Percentiles rank a stretch among this genome's conserved stretches.
These are phyloP conservation scores for Aspergillus affinis DNA, from an alignment of 495 filamentous ascomycete species.

Conservation along the genomic window DNA sequence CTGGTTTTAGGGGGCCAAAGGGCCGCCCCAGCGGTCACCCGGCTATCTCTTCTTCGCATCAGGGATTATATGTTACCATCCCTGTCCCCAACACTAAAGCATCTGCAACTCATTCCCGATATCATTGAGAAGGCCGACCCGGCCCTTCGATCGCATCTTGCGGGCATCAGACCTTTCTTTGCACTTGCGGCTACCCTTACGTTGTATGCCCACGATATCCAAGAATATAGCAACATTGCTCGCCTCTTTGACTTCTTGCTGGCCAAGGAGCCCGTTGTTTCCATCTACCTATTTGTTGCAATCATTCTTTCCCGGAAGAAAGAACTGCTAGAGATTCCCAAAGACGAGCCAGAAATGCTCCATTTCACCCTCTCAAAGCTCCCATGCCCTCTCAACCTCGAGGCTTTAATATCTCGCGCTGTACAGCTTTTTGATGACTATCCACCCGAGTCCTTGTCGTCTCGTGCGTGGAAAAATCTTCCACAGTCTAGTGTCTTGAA, in stretches of 20 bases:
- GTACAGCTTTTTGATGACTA: constrained; percentile 58
- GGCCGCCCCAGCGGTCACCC: constrained; percentile 61
- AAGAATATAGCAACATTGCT: constrained; percentile 82
- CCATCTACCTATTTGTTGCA: constrained; percentile 87
- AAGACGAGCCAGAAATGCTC: constrained; percentile 91
- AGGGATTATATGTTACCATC: constrained; percentile 97
- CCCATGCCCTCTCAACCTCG: constrained; percentile 79
- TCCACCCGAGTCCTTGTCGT: constrained; percentile 71
- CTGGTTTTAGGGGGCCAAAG: constrained; percentile 68
- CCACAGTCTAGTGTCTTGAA: constrained; percentile 79
- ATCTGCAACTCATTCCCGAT: constrained; percentile 79
- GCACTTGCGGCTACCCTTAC: constrained; percentile 88
- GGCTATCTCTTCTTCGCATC: constrained; percentile 83
- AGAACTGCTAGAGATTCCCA: constrained; percentile 77
- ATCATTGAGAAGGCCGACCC: constrained; percentile 71
- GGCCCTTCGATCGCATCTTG: constrained; percentile 67
- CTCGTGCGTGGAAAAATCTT: constrained; percentile 65
- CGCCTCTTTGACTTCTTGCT: constrained; percentile 89
- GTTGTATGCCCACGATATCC: constrained; percentile 93
- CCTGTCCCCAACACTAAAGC: constrained; percentile 74
- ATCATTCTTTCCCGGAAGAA: constrained; percentile 76
- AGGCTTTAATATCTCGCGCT: constrained; percentile 67
- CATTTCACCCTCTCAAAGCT: constrained; percentile 86
- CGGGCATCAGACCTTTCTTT: constrained; percentile 81
- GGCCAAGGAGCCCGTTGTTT: constrained; percentile 78